These are phyloP conservation scores for Ilex aquifolium DNA, from an alignment of 257 asterid genomes.

Conservation along the genomic window DNA sequence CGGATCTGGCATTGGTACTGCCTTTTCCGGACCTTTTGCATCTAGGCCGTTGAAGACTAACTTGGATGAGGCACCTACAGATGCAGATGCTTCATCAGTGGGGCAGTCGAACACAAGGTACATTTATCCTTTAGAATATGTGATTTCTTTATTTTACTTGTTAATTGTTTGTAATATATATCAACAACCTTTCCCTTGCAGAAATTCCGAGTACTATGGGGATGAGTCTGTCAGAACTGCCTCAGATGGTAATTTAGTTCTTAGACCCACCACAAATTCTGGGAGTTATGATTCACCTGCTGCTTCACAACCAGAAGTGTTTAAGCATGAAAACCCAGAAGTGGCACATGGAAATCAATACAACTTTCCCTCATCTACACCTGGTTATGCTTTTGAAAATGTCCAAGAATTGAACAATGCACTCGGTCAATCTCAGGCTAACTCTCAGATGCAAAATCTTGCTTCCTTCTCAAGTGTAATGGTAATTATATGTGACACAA, in stretches of 20 bases:
- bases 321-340: conserved; percentile 54
- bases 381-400: conserved; percentile 52
- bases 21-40: conserved; percentile 40
- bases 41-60: conserved; percentile 38
- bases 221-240: conserved; percentile 52
- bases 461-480: conserved; percentile 50
- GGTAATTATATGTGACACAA: conserved; percentile 29
- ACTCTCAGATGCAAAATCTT: conserved; percentile 54
- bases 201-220: conserved; percentile 55
- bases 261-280: conserved; percentile 36
- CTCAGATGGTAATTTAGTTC: conserved; percentile 50
- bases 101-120: conserved; percentile 59
- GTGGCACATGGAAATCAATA: conserved; percentile 57
- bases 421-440: conserved; percentile 42
- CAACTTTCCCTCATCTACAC: conserved; percentile 43
- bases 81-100: conserved; percentile 39
- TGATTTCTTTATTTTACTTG: neutral
- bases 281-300: conserved; percentile 54
- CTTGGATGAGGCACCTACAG: conserved; percentile 44
- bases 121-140: neutral
- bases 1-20: conserved; percentile 35
- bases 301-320: conserved; percentile 54
- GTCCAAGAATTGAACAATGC: conserved; percentile 46
- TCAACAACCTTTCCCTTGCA: conserved; percentile 22
- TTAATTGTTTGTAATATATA: neutral